Percentiles rank a stretch among this genome's conserved stretches.
Conservation (phyloP, 192 early-diverging fungal species). For the Gonapodya sp. region DNA sequence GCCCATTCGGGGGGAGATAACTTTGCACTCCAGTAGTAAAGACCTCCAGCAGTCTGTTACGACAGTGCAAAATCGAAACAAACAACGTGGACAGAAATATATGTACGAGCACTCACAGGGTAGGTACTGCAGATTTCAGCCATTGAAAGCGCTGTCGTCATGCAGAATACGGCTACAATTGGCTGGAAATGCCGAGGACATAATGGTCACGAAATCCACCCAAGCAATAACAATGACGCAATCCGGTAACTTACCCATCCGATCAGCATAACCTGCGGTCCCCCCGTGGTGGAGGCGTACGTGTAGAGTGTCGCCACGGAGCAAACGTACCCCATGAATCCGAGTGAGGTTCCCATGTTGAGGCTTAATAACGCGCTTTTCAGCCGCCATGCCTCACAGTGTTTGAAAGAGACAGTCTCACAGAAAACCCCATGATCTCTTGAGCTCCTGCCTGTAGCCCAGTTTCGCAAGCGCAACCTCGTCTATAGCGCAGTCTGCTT, state of each 20-base stretch:
- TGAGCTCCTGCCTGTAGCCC: conserved; percentile 29
- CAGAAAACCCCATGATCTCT: conserved; percentile 7
- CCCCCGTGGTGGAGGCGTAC: neutral
- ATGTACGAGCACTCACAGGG: conserved; percentile 19
- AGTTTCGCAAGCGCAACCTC: conserved; percentile 22
- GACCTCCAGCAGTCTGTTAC: conserved; percentile 8
- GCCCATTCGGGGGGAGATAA: neutral
- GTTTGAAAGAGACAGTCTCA: conserved; percentile 11
- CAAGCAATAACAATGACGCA: neutral
- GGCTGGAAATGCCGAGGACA: conserved; percentile 12
- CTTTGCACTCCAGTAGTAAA: conserved; percentile 5
- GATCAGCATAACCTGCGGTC: neutral
- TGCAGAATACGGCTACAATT: conserved; percentile 30
- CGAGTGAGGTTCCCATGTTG: conserved; percentile 11
- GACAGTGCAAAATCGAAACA: conserved; percentile 22
- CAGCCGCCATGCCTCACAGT: conserved; percentile 4
- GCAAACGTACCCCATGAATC: neutral
- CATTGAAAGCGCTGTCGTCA: conserved; percentile 32
- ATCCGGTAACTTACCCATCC: no score
- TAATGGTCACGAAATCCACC: neutral
- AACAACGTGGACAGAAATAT: conserved; percentile 13
- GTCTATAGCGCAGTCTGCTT: conserved; percentile 12
- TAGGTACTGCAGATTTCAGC: conserved; percentile 46
- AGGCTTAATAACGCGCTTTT: neutral
- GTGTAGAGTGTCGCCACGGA: neutral